Evolutionary conservation across 2,329 filamentous ascomycete species (phyloP).

Genomic region (Colletotrichum kahawae): DNA sequence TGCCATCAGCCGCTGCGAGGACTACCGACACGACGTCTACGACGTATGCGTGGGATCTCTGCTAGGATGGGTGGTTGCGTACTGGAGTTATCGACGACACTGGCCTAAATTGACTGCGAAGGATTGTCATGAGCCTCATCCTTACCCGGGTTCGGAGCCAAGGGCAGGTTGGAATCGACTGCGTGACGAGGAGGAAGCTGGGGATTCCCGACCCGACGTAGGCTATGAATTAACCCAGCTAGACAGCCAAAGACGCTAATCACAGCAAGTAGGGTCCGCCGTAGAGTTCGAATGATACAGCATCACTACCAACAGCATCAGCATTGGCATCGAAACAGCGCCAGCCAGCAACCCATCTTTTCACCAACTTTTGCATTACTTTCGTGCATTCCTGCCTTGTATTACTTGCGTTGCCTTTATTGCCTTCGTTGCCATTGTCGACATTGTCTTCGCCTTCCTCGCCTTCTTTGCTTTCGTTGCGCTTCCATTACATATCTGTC

Average conservation of each 20-base stretch:
- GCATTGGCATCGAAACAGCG: neutral
- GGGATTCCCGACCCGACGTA: conserved; percentile 36
- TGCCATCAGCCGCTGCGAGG: conserved; percentile 71
- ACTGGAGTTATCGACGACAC: conserved; percentile 71
- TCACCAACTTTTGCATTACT: neutral
- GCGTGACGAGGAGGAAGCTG: conserved; percentile 59
- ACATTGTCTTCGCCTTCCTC: neutral
- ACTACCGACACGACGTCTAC: conserved; percentile 75
- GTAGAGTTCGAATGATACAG: conserved; percentile 2
- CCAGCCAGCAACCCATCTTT: neutral
- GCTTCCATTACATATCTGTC: neutral
- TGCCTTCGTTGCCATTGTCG: neutral
- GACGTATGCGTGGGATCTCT: conserved; percentile 68
- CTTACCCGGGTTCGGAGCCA: conserved; percentile 44
- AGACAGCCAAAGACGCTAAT: conserved; percentile 19
- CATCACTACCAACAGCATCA: neutral
- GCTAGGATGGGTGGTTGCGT: conserved; percentile 64
- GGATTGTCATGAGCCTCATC: conserved; percentile 63
- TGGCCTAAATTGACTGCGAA: conserved; percentile 61
- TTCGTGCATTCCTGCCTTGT: neutral
- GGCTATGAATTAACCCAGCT: conserved; percentile 40
- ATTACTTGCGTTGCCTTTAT: neutral
- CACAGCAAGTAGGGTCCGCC: conserved; percentile 6
- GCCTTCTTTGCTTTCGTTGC: neutral
- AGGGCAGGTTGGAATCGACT: conserved; percentile 46